Percentiles rank a stretch among this genome's conserved stretches.
These are phyloP conservation scores for Mucor piriformis DNA, from an alignment of 371 early-diverging fungal genomes.

Conservation along the genomic window DNA sequence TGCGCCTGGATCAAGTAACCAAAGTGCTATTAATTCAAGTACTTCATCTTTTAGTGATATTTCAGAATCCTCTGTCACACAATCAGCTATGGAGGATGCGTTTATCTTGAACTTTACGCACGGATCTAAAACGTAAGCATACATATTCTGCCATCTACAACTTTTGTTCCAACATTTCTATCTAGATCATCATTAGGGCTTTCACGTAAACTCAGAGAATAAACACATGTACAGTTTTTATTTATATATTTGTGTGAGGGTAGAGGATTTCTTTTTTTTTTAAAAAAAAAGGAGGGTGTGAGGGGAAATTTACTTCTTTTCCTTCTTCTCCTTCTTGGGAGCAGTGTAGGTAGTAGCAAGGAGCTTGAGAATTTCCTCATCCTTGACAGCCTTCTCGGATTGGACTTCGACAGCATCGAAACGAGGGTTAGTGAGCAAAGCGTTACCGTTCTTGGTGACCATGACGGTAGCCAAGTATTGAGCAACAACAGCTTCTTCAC, in stretches of 20 bases:
- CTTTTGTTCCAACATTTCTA: not conserved
- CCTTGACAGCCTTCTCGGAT: slow-evolving; percentile 78
- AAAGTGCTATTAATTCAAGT: slow-evolving; percentile 53
- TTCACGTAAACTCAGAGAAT: slow-evolving; percentile 18
- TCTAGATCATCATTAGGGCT: slow-evolving; percentile 20
- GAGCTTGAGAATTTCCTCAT: slow-evolving; percentile 70
- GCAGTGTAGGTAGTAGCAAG: slow-evolving; percentile 53
- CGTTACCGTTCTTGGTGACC: slow-evolving; percentile 83
- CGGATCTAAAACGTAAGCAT: slow-evolving; percentile 57
- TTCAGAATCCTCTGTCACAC: slow-evolving; percentile 64
- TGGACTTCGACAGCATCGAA: slow-evolving; percentile 69
- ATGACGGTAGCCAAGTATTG: slow-evolving; percentile 92
- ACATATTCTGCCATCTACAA: not conserved
- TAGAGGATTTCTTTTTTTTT: slow-evolving; percentile 14
- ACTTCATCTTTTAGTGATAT: slow-evolving; percentile 61
- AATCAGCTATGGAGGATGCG: slow-evolving; percentile 65
- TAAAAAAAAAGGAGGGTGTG: slow-evolving; percentile 4
- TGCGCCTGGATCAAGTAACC: slow-evolving; percentile 23
- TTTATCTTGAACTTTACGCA: slow-evolving; percentile 59
- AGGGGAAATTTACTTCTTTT: slow-evolving; percentile 10
- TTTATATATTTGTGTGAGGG: not conserved
- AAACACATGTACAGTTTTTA: not conserved
- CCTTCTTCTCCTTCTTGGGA: slow-evolving; percentile 32
- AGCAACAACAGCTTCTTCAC: slow-evolving; percentile 80
- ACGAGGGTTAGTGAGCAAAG: slow-evolving; percentile 72